Evolutionary conservation across 495 filamentous ascomycete species (phyloP), one percentile per base, ranked within the genome.

Genomic region (Penicillium cataractarum): DNA sequence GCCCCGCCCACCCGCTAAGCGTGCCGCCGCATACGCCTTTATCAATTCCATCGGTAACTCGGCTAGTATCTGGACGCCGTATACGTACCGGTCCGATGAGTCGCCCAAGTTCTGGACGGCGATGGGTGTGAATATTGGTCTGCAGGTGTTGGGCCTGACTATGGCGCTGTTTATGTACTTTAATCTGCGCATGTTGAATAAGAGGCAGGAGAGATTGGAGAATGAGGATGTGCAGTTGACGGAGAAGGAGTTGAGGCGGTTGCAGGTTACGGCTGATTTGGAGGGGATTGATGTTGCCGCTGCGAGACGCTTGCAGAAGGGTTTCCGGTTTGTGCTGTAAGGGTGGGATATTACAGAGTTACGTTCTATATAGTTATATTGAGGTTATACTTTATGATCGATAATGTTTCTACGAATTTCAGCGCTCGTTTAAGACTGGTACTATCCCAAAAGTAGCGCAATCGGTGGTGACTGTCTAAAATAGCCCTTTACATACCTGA

Each of bases 51-150:
- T 85, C 46, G 81, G 78, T 44, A 85, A 84, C 65, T 79, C 77
- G 6, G 82, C 82, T 26, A 78, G 74, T 61, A 83, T 84, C 63
- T 86, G 82, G 82, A 84, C 83, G 0, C 80, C 82, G 0, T 84
- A 78, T 42, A 86, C 81, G 17, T 86, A 86, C 59, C 65, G 72
- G 17, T 60, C 62, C 0, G 44, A 53, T 5, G 78, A 79, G 32
- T 35, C 40, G 4, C 81, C 80, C 1, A 69, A 79, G 59, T 86
- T 80, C 65, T 64, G 65, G 0, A 76, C 72, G 0, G 81, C 82
- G 5, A 73, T 85, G 72, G 78, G 74, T 19, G 73, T 81, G 0
- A 79, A 76, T 60, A 82, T 83, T 61, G 82, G 68, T 4, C 71
- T 85, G n/a, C 78, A 81, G 70, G 66, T 33, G 0, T 15, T 83